Evolutionary conservation across 768 basidiomycete species (phyloP).

Genomic region (Naematelia aurantialba): DNA sequence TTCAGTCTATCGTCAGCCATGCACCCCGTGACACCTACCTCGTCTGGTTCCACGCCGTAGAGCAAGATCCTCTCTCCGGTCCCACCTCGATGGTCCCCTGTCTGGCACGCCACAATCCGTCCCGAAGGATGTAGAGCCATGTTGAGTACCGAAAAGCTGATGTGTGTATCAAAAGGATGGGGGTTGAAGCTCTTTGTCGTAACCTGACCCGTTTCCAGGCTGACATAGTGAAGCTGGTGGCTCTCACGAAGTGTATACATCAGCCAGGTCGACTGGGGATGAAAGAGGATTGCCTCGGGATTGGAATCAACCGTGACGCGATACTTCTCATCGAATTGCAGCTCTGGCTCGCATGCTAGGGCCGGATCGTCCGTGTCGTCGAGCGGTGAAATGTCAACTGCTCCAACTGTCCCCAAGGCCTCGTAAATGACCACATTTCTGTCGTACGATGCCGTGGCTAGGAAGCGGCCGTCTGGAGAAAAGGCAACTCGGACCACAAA

Average conservation of each 20-base stretch:
- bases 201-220: conserved; percentile 4
- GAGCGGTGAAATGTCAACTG: conserved; percentile 20
- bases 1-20: conserved; percentile 18
- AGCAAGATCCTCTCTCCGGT: conserved; percentile 45
- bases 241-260: conserved; percentile 39
- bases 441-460: conserved; percentile 47
- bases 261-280: conserved; percentile 31
- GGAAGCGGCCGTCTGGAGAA: conserved; percentile 35
- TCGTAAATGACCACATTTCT: conserved; percentile 39
- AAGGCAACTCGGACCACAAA: conserved; percentile 43
- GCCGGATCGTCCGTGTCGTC: conserved; percentile 39
- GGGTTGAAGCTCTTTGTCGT: conserved; percentile 46
- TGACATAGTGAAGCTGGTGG: conserved; percentile 32
- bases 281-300: conserved; percentile 46
- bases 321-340: conserved; percentile 33
- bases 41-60: conserved; percentile 39
- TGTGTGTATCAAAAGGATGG: conserved; percentile 45
- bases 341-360: conserved; percentile 35
- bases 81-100: conserved; percentile 46
- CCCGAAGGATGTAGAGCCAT: conserved; percentile 44
- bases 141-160: conserved; percentile 46
- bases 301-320: conserved; percentile 37
- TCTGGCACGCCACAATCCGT: conserved; percentile 45
- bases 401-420: conserved; percentile 5
- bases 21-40: conserved; percentile 12